Percentiles rank a stretch among this genome's conserved stretches.
phyloP scores from a whole-genome alignment of 768 basidiomycete species.

The Lactarius deliciosus region DNA sequence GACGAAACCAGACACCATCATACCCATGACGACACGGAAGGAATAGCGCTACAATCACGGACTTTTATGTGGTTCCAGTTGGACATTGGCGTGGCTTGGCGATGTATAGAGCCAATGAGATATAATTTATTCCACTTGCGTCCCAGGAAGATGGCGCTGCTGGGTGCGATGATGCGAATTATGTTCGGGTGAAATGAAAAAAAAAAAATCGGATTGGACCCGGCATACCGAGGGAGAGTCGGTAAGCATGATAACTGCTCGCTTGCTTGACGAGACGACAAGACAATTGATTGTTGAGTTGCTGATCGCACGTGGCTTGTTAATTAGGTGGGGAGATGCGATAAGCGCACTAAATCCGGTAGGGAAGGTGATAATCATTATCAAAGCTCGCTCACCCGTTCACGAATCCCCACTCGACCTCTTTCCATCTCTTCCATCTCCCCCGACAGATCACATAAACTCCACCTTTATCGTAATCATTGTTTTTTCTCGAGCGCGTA shows the following conservation, averaged over 20 bases:
- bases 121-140: conserved; percentile 17
- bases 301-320: background rate
- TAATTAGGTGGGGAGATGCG: background rate
- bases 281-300: background rate
- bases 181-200: background rate
- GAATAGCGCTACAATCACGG: conserved; percentile 15
- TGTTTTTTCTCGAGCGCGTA: background rate
- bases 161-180: conserved; percentile 19
- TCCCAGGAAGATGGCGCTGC: background rate
- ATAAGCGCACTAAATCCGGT: conserved; percentile 11
- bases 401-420: conserved; percentile 5
- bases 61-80: conserved; percentile 7
- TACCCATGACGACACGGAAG: conserved; percentile 63
- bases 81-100: background rate
- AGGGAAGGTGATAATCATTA: background rate
- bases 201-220: conserved; percentile 8
- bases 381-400: background rate
- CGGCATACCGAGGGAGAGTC: background rate
- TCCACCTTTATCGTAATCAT: conserved; percentile 7
- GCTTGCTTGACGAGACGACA: background rate
- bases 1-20: conserved; percentile 49
- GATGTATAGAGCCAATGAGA: conserved; percentile 22
- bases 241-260: conserved; percentile 11
- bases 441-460: conserved; percentile 1
- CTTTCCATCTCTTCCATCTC: background rate